Evolutionary conservation across 169 alveolate genomes (phyloP).

Genomic region (Perkinsus olseni): DNA sequence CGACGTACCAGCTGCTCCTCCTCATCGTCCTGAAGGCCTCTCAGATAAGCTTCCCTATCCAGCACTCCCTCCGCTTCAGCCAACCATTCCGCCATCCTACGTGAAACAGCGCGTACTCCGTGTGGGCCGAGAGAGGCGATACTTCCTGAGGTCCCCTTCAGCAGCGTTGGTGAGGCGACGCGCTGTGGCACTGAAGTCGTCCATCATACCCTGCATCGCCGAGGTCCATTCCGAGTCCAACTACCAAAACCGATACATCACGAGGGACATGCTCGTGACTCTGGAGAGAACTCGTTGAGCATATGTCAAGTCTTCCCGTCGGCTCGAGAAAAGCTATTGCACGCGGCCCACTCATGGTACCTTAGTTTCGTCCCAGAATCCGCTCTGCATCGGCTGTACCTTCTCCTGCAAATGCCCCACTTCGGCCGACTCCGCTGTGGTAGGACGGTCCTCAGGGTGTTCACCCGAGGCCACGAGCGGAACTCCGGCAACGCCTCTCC

Average conservation of each 20-base stretch:
- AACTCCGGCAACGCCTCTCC: neutral
- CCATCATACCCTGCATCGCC: neutral
- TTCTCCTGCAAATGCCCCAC: neutral
- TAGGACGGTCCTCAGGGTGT: neutral
- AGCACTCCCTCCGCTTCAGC: neutral
- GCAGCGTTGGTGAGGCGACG: neutral
- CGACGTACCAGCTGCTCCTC: neutral
- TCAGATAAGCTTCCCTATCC: neutral
- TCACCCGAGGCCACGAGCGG: no score
- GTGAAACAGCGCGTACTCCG: neutral
- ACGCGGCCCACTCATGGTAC: neutral
- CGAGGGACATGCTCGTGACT: no score
- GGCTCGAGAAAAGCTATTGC: no score
- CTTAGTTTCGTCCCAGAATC: neutral
- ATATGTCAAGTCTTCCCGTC: no score
- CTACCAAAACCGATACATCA: neutral
- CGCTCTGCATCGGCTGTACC: neutral
- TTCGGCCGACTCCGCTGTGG: neutral
- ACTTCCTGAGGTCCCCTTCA: neutral
- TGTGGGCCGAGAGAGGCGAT: neutral
- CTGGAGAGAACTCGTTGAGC: no score
- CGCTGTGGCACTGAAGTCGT: neutral
- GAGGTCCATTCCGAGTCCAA: neutral
- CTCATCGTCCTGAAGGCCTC: neutral
- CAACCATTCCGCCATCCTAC: neutral